Base-by-base conservation (phyloP, 2,329 filamentous ascomycete genomes). In the Monosporascus sp. region DNA sequence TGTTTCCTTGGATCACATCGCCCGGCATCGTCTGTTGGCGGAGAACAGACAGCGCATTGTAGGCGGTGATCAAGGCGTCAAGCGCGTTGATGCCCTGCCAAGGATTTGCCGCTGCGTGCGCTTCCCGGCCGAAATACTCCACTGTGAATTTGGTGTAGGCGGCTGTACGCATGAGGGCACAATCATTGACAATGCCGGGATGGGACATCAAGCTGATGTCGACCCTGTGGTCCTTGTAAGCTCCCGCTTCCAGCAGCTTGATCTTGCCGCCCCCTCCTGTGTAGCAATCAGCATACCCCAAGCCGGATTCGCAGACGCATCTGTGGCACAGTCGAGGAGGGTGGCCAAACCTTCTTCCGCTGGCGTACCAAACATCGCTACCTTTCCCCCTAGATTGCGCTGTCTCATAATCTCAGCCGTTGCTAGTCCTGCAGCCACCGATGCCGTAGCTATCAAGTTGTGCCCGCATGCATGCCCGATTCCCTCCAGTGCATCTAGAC, bases 1-100 rank as follows among this genome's bases (percentile, higher is more conserved):
- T 79, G 22, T 80, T 74, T 1, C 79, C 73, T 54, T 82, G 66
- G 56, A 79, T 72, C 6, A 76, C 65, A 51, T 77, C 76, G 4
- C 75, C 74, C 0, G 80, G 77, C 56, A 74, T 71, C 3, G 79
- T 73, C 61, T 84, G 81, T 62, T 84, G 81, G 1, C 82, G 74
- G 6, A 84, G 68, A 0, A 79, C 70, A 0, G 76, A 74, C 4
- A 84, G 63, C 44, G 69, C 70, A 50, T 73, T 75, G 57, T 79
- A 79, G 0, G 71, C 74, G 0, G 72, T 69, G 2, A 84, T 69
- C 22, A 82, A 60, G 0, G 80, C 81, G 57, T 85, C 82, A 0
- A 84, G 72, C 0, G 82, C 81, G 60, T 85, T 84, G 57, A 79
- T 72, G 0, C 82, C 82, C 5, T 80, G 70, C 80, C 80, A 84